Percentiles rank a stretch among this genome's conserved stretches.
phyloP scores from a whole-genome alignment of 2,329 filamentous ascomycete species.

The Passalora sequoiae region DNA sequence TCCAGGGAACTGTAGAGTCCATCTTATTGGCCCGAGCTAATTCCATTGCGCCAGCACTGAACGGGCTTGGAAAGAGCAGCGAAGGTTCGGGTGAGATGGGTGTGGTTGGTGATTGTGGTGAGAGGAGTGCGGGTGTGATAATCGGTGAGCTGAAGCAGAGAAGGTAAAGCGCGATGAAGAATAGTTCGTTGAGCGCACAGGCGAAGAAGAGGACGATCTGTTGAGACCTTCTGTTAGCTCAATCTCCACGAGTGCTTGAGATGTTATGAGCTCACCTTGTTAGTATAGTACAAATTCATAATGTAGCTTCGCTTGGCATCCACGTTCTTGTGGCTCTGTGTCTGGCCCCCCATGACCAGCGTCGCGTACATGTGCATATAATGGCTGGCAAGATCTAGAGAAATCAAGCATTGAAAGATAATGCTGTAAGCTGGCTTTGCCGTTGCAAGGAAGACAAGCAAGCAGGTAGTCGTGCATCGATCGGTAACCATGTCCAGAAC shows the following conservation, averaged over 20 bases:
- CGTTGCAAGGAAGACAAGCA: constrained; percentile 89
- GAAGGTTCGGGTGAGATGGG: constrained; percentile 49
- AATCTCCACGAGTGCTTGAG: too few species aligned
- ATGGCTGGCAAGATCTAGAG: constrained; percentile 87
- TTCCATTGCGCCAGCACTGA: constrained; percentile 88
- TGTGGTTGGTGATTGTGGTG: constrained; percentile 47
- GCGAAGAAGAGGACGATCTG: constrained; percentile 86
- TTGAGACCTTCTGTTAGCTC: too few species aligned
- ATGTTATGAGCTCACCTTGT: constrained; percentile 88
- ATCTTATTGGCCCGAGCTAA: constrained; percentile 84
- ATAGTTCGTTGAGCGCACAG: constrained; percentile 87
- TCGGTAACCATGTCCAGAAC: constrained; percentile 99
- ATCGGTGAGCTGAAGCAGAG: constrained; percentile 91
- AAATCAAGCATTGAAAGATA: constrained; percentile 88
- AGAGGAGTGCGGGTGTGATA: constrained; percentile 71
- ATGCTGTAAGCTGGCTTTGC: constrained; percentile 94
- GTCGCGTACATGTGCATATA: constrained; percentile 99
- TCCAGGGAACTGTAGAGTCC: constrained; percentile 61
- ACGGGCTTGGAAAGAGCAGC: constrained; percentile 79
- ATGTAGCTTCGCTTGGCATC: constrained; percentile 83
- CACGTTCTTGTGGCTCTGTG: constrained; percentile 86
- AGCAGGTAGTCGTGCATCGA: constrained; percentile 89
- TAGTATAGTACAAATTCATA: constrained; percentile 93
- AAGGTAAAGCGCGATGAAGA: constrained; percentile 97
- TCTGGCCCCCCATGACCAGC: constrained; percentile 74